These are phyloP conservation scores for Cucumis hystrix DNA, from an alignment of 306 rosid genomes.

Conservation along the genomic window DNA sequence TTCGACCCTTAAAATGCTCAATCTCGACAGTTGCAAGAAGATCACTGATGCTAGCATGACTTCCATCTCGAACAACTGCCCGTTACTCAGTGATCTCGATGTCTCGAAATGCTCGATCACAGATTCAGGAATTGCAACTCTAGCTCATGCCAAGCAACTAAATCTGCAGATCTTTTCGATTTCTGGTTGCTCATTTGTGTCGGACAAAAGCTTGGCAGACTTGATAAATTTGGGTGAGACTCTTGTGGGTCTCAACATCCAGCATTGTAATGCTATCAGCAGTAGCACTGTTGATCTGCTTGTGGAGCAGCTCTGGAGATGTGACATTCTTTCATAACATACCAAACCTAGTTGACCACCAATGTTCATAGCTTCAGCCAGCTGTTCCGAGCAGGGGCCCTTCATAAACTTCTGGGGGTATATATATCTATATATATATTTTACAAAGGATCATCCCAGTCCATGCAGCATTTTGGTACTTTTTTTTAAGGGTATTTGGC, in stretches of 20 bases:
- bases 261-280: conserved; percentile 57
- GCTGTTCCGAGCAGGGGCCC: conserved; percentile 26
- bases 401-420: conserved; percentile 48
- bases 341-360: not conserved
- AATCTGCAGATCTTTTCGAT: conserved; percentile 61
- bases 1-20: conserved; percentile 51
- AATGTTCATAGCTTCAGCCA: conserved; percentile 12
- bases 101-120: conserved; percentile 57
- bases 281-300: conserved; percentile 36
- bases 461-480: conserved; percentile 31
- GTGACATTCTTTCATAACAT: conserved; percentile 53
- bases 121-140: conserved; percentile 50
- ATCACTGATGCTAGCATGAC: conserved; percentile 48
- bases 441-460: conserved; percentile 46
- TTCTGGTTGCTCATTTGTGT: conserved; percentile 45
- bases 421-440: conserved; percentile 24
- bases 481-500: conserved; percentile 48
- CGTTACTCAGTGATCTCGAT: conserved; percentile 55
- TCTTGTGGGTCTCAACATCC: conserved; percentile 69
- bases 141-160: conserved; percentile 30
- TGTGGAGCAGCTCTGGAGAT: conserved; percentile 49
- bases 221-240: conserved; percentile 42
- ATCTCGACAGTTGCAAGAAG: conserved; percentile 55
- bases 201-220: conserved; percentile 50
- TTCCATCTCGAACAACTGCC: conserved; percentile 53